Base-by-base conservation (phyloP, 176 grass and related monocot species). In the Carex parvula region DNA sequence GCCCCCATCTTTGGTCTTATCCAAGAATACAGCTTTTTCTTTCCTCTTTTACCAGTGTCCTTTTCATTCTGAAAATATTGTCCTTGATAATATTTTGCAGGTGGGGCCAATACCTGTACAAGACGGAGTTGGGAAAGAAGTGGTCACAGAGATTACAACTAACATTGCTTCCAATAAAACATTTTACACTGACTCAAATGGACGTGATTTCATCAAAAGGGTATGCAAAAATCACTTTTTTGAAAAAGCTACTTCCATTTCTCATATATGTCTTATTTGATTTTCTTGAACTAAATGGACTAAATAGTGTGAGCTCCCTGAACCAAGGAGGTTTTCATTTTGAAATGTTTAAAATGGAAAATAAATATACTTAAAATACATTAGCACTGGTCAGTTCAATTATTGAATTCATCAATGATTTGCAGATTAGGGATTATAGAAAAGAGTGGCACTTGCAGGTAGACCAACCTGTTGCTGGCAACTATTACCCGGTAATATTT, bases 141-240 rank as follows among this genome's bases (percentile, higher is more conserved):
- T 98, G 68, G 86, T 87, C 42, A 91, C 92, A 83, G 88, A 94
- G 85, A 86, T 98, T 74, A 81, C 89, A 63, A 94, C 95, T 69
- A 88, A 68, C 86, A 93, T 94, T 87, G 79, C 11, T 22, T 92
- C 95, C 75, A 93, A 94, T 71, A 98, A 93, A 89, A 93, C 91
- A 84, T 94, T 98, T 81, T 94, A 98, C 42, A 98, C 91, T 9
- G 95, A 94, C 87, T 98, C 95, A 41, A 94, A 64, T 89, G 95
- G 95, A 56, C 92, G 92, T 14, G 95, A 98, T 91, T 98, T 98
- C 85, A 92, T 98, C 84, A 93, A 93, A 90, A 91, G 92, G 85
- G 95, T 98, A 90, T 87, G 61, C 56, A 82, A 75, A 81, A 63
- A 63, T 12, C 10, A 30, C 20, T 30, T 50, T 52, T n/a, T 50